Conservation (phyloP, 2,329 filamentous ascomycete species). For the Neocatenulostroma microsporum region DNA sequence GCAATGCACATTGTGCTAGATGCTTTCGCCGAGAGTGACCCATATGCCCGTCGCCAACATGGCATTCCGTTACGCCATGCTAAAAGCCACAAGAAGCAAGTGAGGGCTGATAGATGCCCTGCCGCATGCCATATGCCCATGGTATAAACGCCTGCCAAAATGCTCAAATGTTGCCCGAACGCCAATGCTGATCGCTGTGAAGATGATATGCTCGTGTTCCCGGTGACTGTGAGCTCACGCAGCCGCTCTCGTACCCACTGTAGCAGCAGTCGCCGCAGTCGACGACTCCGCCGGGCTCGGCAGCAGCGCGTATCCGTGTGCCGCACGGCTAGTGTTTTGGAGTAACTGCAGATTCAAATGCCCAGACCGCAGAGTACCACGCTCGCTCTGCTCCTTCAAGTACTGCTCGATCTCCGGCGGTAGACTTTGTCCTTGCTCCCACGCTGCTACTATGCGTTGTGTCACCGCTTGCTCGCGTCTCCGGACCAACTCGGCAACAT, state of each 20-base stretch:
- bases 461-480: slow-evolving; percentile 23
- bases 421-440: slow-evolving; percentile 25
- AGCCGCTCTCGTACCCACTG: not conserved
- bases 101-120: too few relatives aligned
- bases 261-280: not conserved
- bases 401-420: slow-evolving; percentile 29
- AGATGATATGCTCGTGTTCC: too few relatives aligned
- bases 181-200: too few relatives aligned
- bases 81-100: too few relatives aligned
- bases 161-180: too few relatives aligned
- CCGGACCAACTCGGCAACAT: slow-evolving; percentile 20
- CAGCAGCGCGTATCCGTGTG: slow-evolving; percentile 7
- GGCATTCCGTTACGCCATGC: too few relatives aligned
- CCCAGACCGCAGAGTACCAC: slow-evolving; percentile 13
- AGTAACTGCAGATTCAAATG: slow-evolving; percentile 6
- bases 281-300: slow-evolving; percentile 1
- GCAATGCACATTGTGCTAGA: too few relatives aligned
- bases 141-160: too few relatives aligned
- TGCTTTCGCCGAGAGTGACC: too few relatives aligned
- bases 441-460: slow-evolving; percentile 25
- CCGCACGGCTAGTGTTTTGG: slow-evolving; percentile 1
- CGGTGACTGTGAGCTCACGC: too few relatives aligned
- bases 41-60: too few relatives aligned
- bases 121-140: too few relatives aligned
- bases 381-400: slow-evolving; percentile 29